phyloP scores from a whole-genome alignment of 164 flowering plant genomes.

The Paratinospora sagittata region DNA sequence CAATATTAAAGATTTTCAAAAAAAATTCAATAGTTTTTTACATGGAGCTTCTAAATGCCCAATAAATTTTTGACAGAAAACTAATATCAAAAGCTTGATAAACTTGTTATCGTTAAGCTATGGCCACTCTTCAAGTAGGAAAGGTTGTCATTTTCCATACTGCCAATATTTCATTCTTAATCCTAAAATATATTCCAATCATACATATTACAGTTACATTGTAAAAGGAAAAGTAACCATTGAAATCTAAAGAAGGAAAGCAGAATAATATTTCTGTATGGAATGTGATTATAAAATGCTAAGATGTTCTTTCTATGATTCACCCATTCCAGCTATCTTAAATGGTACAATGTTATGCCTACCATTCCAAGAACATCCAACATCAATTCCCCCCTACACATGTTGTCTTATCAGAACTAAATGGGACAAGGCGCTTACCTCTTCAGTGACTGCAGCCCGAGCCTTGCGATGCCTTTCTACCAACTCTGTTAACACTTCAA shows the following conservation, averaged over 20 bases:
- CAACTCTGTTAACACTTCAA: slow-evolving; percentile 57
- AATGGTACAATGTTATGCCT: neutral
- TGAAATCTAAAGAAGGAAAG: neutral
- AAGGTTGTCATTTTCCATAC: neutral
- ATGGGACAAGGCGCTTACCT: slow-evolving; percentile 35
- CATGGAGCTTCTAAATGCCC: neutral
- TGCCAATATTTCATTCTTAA: neutral
- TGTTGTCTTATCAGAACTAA: slow-evolving; percentile 1
- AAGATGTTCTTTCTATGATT: neutral
- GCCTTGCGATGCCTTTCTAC: slow-evolving; percentile 87
- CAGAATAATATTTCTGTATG: too few species aligned
- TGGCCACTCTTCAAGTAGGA: neutral
- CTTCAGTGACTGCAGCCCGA: slow-evolving; percentile 86
- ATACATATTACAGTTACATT: too few species aligned
- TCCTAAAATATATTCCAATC: neutral
- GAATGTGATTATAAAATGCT: too few species aligned
- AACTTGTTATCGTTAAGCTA: too few species aligned
- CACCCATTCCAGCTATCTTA: neutral
- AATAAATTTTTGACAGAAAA: too few species aligned
- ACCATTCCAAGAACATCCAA: neutral
- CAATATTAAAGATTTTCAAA: neutral
- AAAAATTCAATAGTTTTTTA: neutral
- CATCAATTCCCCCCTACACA: neutral
- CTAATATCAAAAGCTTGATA: neutral
- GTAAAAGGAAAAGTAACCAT: too few species aligned